Conservation (phyloP, 768 basidiomycete species). For the Mycena maculata region DNA sequence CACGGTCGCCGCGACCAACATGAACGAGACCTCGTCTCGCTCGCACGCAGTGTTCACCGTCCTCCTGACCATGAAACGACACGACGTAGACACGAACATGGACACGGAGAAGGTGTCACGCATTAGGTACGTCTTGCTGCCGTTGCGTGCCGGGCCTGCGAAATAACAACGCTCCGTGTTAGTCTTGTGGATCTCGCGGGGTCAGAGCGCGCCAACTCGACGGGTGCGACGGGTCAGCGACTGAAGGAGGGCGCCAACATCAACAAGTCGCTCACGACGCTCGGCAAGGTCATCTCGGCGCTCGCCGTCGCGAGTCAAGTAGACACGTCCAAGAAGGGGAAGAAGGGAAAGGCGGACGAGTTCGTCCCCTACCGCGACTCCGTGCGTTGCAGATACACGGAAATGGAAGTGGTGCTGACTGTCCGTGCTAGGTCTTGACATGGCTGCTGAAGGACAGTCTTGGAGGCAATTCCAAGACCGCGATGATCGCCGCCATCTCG, state of each 20-base stretch:
- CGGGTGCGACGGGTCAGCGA: conserved; percentile 95
- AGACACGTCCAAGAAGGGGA: conserved; percentile 83
- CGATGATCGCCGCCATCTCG: conserved; percentile 99
- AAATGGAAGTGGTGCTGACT: conserved; percentile 13
- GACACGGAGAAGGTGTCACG: conserved; percentile 99
- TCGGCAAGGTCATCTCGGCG: conserved; percentile 96
- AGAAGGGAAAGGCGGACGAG: conserved; percentile 91
- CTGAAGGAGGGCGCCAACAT: conserved; percentile 99
- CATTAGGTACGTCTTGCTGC: conserved; percentile 76
- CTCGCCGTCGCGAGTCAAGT: conserved; percentile 79
- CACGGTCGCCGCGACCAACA: conserved; percentile 98
- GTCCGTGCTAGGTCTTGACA: conserved; percentile 79
- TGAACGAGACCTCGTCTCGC: conserved; percentile 99
- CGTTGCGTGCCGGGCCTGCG: conserved; percentile 25
- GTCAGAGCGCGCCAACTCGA: conserved; percentile 96
- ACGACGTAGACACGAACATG: conserved; percentile 85
- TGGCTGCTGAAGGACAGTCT: conserved; percentile 98
- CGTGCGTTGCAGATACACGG: conserved; percentile 58
- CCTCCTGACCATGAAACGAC: conserved; percentile 91
- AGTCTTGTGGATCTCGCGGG: conserved; percentile 97
- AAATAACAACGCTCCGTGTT: conserved; percentile 15
- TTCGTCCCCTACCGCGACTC: conserved; percentile 98
- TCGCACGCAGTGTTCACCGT: conserved; percentile 99
- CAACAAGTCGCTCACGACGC: conserved; percentile 97
- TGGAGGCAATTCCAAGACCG: conserved; percentile 97